Base-by-base conservation (phyloP, 176 grass and related monocot species). In the Microstegium vimineum region DNA sequence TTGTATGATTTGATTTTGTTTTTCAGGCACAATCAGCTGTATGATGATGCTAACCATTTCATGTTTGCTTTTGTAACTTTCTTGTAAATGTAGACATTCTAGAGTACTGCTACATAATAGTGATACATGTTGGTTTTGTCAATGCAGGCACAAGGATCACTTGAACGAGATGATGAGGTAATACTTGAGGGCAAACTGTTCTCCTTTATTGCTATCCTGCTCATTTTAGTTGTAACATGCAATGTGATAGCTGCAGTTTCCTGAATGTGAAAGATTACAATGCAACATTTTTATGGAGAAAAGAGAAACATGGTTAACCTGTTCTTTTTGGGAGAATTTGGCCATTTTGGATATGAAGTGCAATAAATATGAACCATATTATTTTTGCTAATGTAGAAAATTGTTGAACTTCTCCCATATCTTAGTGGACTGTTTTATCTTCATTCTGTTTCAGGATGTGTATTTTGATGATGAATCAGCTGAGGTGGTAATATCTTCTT, bases 151-250 rank as follows among this genome's bases (percentile, higher is more conserved):
- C 92, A 95, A 76, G 89, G 84, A 36, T 87, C 96, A 90, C 89
- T 94, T 92, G 96, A 94, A 84, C 91, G 91, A 32, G 96, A 98
- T 70, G 95, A 99, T 57, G 96, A 99, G 96, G 96, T 99, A 84
- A 84, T 88, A 82, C 56, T 78, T 67, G 31, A 59, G 46, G 49
- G 38, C 18, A 9, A 12, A 62, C 32, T 65, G 52, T 87, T 71
- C 52, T 64, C 6, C 20, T 61, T 33, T 69, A 40, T 63, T 72
- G 62, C 11, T 75, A 75, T 75, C 37, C 63, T 80, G 28, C 68
- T 69, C 62, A 47, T 79, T 73, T 81, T 15, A 47, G 27, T 78
- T 74, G 35, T 72, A 78, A 34, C 23, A 33, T 59, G 56, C 34
- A 75, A 28, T 66, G 7, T 51, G 31, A 62, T 43, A 77, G 62